A percentile compares a stretch with the other conserved stretches of the same genome.
These are phyloP conservation scores for Thecaphora frezii DNA, from an alignment of 1,284 basidiomycete genomes.

Conservation along the genomic window DNA sequence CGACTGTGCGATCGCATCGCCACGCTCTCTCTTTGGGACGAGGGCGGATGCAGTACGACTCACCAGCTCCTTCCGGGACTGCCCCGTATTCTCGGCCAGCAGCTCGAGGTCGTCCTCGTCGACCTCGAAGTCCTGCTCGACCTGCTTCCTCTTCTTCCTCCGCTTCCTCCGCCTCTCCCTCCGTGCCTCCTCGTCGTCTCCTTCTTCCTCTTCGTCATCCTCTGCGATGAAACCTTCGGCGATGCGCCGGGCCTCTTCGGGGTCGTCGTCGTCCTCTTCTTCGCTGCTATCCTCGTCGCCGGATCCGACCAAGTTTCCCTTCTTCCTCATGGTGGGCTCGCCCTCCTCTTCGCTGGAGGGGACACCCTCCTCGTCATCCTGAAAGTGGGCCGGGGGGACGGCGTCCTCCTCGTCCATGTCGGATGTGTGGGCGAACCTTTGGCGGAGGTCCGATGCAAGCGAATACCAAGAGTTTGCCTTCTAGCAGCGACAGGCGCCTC, in stretches of 20 bases:
- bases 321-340: slow-evolving; percentile 50
- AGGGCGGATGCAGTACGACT: slow-evolving; percentile 5
- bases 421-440: not conserved
- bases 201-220: slow-evolving; percentile 54
- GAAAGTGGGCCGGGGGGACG: slow-evolving; percentile 33
- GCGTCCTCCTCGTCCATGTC: slow-evolving; percentile 29
- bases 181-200: slow-evolving; percentile 65
- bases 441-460: not conserved
- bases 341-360: slow-evolving; percentile 46
- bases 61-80: slow-evolving; percentile 55
- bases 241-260: slow-evolving; percentile 54
- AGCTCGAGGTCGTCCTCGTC: slow-evolving; percentile 95
- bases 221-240: slow-evolving; percentile 58
- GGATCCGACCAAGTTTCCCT: slow-evolving; percentile 49
- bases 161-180: slow-evolving; percentile 64
- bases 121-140: slow-evolving; percentile 68
- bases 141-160: slow-evolving; percentile 44
- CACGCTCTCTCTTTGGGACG: not conserved
- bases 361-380: slow-evolving; percentile 39
- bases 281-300: slow-evolving; percentile 49
- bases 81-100: slow-evolving; percentile 90
- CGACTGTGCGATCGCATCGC: too few relatives aligned
- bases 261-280: slow-evolving; percentile 57
- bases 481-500: too few relatives aligned
- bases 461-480: slow-evolving; percentile 4